A percentile compares a stretch with the other conserved stretches of the same genome.
phyloP scores from a whole-genome alignment of 768 basidiomycete species.

The Chalciporus pseudorubinellus region DNA sequence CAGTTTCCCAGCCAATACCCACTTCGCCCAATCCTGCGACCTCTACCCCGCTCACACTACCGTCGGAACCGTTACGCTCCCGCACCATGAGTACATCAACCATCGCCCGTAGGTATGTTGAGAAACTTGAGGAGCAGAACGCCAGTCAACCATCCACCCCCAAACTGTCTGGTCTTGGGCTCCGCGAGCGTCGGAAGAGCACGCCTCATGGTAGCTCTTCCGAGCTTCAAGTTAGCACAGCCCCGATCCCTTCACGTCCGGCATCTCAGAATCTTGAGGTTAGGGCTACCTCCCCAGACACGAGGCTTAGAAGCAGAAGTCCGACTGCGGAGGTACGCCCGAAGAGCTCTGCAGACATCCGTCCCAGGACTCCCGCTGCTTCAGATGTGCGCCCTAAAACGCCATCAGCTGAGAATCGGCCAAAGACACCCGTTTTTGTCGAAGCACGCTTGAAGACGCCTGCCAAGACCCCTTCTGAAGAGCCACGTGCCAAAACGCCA shows the following conservation, averaged over 20 bases:
- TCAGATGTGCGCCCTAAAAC: slow-evolving; percentile 22
- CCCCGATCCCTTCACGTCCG: slow-evolving; percentile 13
- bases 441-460: slow-evolving; percentile 23
- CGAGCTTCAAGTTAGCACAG: slow-evolving; percentile 18
- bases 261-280: slow-evolving; percentile 21
- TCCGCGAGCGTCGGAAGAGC: slow-evolving; percentile 52
- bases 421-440: slow-evolving; percentile 7
- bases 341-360: slow-evolving; percentile 22
- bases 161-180: slow-evolving; percentile 20
- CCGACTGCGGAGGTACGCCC: slow-evolving; percentile 17
- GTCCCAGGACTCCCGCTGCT: slow-evolving; percentile 18
- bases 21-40: neutral
- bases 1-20: slow-evolving; percentile 4
- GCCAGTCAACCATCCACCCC: slow-evolving; percentile 34
- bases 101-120: slow-evolving; percentile 32
- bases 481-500: slow-evolving; percentile 22
- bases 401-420: slow-evolving; percentile 14
- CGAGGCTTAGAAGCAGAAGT: slow-evolving; percentile 3
- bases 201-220: slow-evolving; percentile 34
- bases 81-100: slow-evolving; percentile 38
- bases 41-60: slow-evolving; percentile 3
- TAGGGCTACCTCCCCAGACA: slow-evolving; percentile 8
- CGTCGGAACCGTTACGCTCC: slow-evolving; percentile 20
- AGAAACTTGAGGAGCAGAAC: slow-evolving; percentile 39
- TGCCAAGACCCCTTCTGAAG: slow-evolving; percentile 13